These are phyloP conservation scores for Ceratocystis albifundus DNA, from an alignment of 2,329 filamentous ascomycete species.

Conservation along the genomic window DNA sequence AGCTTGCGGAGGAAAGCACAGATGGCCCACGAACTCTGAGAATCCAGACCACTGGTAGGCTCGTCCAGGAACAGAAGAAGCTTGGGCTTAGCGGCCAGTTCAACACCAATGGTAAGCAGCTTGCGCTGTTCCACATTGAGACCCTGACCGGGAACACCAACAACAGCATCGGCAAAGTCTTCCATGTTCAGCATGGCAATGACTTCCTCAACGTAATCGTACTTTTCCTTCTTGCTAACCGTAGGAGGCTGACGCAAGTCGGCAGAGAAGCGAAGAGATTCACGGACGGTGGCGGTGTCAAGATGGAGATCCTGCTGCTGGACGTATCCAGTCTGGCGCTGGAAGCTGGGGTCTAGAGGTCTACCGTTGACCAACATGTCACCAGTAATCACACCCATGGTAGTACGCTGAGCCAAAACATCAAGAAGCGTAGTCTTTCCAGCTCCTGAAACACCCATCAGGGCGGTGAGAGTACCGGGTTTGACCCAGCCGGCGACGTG, in stretches of 20 bases:
- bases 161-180: slow-evolving; percentile 54
- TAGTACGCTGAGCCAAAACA: slow-evolving; percentile 39
- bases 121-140: slow-evolving; percentile 53
- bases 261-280: slow-evolving; percentile 45
- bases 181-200: slow-evolving; percentile 56
- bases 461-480: slow-evolving; percentile 71
- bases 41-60: slow-evolving; percentile 51
- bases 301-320: slow-evolving; percentile 38
- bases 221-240: slow-evolving; percentile 46
- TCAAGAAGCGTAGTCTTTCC: slow-evolving; percentile 37
- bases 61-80: slow-evolving; percentile 53
- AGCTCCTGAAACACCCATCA: slow-evolving; percentile 51
- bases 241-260: slow-evolving; percentile 45
- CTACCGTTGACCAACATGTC: slow-evolving; percentile 55
- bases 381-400: slow-evolving; percentile 52
- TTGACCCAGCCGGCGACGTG: slow-evolving; percentile 81
- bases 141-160: slow-evolving; percentile 50
- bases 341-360: slow-evolving; percentile 45
- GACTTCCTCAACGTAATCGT: slow-evolving; percentile 51
- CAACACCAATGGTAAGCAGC: slow-evolving; percentile 50
- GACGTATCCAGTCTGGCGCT: slow-evolving; percentile 55
- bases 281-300: slow-evolving; percentile 43
- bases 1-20: slow-evolving; percentile 51
- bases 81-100: slow-evolving; percentile 45
- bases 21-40: slow-evolving; percentile 53